Base-by-base conservation (phyloP, 371 early-diverging fungal genomes). In the Syncephalis plumigaleata region DNA sequence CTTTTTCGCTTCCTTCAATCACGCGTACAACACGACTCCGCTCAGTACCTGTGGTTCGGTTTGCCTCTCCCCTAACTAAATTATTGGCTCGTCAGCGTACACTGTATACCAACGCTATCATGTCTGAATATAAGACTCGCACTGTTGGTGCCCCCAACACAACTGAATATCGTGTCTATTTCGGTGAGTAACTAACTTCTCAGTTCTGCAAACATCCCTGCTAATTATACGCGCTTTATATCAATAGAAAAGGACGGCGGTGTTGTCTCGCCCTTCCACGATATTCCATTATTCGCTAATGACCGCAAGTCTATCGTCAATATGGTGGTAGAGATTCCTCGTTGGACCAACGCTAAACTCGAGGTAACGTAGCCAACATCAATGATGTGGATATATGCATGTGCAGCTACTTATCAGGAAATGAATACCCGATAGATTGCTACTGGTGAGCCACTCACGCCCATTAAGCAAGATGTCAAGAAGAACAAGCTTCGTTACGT, bases 341-440 rank as follows among this genome's bases (percentile, higher is more conserved):
- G 99, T 46, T 99, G 98, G 94, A 85, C 95, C 54, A 98, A 98
- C 67, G 99, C 95, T 54, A 99, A 99, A 79, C 72, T 96, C 51
- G 99, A 99, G 79, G 89, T 91, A 62, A 39, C n/a, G n/a, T n/a
- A n/a, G n/a, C n/a, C n/a, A n/a, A n/a, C 5, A n/a, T n/a, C n/a
- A n/a, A 17, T 17, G 11, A 21, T 44, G 36, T 24, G 9, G 25
- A 21, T 25, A 31, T 31, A 7, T n/a, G n/a, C n/a, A n/a, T n/a
- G n/a, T n/a, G n/a, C n/a, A n/a, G n/a, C n/a, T n/a, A n/a, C n/a
- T n/a, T n/a, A n/a, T n/a, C n/a, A n/a, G n/a, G n/a, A 48, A n/a
- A 4, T 52, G 17, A 25, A 22, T 22, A 3, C 15, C 22, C n/a
- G n/a, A n/a, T 44, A 84, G 81, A 91, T 96, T 64, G 76, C 84